These are phyloP conservation scores for Salix arbutifolia DNA, from an alignment of 345 rosid genomes.

Conservation along the genomic window DNA sequence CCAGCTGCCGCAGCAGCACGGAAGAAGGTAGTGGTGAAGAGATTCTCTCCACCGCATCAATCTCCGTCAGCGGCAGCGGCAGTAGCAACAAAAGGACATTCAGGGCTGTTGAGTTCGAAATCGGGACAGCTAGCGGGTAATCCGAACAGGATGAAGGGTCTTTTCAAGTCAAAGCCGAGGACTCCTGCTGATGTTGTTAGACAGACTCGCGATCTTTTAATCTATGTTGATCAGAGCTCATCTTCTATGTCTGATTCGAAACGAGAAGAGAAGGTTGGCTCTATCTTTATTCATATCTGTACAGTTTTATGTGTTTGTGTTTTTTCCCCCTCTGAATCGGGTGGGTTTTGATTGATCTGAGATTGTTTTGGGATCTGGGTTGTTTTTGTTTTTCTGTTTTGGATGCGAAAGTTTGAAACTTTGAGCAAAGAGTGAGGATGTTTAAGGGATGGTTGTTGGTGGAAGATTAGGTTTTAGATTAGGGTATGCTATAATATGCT, in stretches of 20 bases:
- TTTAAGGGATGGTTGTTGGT: not conserved
- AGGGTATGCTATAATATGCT: not conserved
- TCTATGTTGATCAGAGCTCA: conserved; percentile 30
- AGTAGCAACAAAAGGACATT: not conserved
- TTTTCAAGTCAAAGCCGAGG: conserved; percentile 84
- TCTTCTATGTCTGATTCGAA: conserved; percentile 22
- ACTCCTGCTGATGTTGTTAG: conserved; percentile 79
- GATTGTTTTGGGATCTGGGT: not conserved
- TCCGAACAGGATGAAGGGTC: conserved; percentile 65
- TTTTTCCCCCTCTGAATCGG: not conserved
- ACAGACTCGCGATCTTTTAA: conserved; percentile 86
- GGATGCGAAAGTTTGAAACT: not conserved
- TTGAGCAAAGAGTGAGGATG: not conserved
- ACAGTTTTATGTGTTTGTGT: not conserved
- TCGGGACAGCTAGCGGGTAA: not conserved
- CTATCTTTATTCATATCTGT: not conserved
- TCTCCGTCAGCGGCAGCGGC: not conserved
- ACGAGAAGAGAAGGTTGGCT: conserved; percentile 48
- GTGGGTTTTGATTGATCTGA: not conserved
- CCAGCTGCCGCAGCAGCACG: conserved; percentile 23
- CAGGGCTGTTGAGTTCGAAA: not conserved
- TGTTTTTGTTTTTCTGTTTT: not conserved
- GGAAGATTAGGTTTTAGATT: not conserved
- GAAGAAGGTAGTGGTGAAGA: conserved; percentile 13
- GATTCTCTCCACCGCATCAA: conserved; percentile 13